Percentiles rank a stretch among this genome's conserved stretches.
phyloP scores from a whole-genome alignment of 257 asterid species.

The Solanum piurae region DNA sequence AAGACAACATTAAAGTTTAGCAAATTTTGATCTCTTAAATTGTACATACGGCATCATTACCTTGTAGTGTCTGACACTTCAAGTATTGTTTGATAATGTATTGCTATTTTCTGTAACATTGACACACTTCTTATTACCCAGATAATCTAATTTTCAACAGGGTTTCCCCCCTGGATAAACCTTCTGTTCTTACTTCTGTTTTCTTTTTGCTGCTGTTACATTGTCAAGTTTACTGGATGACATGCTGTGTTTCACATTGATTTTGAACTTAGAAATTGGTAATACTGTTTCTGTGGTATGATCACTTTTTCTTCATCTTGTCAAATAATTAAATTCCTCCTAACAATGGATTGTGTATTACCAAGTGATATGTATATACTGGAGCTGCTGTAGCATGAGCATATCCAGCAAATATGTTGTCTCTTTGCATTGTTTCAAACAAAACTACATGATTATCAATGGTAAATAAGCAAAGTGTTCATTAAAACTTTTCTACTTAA shows the following conservation, averaged over 20 bases:
- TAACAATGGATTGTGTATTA: background rate
- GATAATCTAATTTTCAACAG: background rate
- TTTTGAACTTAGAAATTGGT: background rate
- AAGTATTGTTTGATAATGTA: conserved; percentile 34
- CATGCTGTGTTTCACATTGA: background rate
- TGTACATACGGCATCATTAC: conserved; percentile 14
- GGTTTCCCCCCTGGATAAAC: background rate
- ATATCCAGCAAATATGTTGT: background rate
- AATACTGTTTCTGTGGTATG: background rate
- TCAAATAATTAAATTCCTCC: background rate
- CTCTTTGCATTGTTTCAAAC: background rate
- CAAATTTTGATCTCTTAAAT: conserved; percentile 12
- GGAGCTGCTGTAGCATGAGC: background rate
- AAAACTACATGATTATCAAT: background rate
- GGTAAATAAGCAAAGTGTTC: background rate
- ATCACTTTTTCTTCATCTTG: background rate
- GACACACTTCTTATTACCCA: conserved; percentile 1
- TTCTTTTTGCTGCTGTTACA: conserved; percentile 11
- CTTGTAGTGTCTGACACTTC: conserved; percentile 40
- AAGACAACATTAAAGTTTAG: conserved; percentile 29
- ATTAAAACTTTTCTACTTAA: background rate
- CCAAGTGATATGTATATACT: background rate
- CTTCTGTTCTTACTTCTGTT: conserved; percentile 22
- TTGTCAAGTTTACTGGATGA: background rate
- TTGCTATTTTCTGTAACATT: conserved; percentile 4